These are phyloP conservation scores for Colletotrichum abscissum DNA, from an alignment of 2,329 filamentous ascomycete species.

Conservation along the genomic window DNA sequence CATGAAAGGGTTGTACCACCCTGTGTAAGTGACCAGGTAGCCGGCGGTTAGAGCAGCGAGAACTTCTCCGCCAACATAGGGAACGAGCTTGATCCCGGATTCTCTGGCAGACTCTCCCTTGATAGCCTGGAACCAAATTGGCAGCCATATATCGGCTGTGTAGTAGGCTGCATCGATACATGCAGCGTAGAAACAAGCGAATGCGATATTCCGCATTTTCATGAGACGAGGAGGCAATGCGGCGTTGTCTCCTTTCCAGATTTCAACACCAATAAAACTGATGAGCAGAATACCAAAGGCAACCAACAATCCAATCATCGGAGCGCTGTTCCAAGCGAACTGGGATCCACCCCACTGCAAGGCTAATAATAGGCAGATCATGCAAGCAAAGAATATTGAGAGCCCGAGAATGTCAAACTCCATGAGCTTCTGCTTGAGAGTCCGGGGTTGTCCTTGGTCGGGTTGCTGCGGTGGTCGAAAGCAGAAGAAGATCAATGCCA, in stretches of 20 bases:
- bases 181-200: conserved; percentile 38
- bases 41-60: conserved; percentile 42
- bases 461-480: conserved; percentile 23
- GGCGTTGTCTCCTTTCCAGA: conserved; percentile 46
- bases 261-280: conserved; percentile 46
- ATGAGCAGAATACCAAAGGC: conserved; percentile 44
- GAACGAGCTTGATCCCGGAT: conserved; percentile 47
- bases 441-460: conserved; percentile 27
- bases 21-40: conserved; percentile 42
- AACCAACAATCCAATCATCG: conserved; percentile 48
- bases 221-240: conserved; percentile 48
- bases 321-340: conserved; percentile 46
- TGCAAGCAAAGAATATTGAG: conserved; percentile 37
- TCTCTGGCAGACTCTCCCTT: conserved; percentile 44
- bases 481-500: conserved; percentile 43
- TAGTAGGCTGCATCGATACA: conserved; percentile 41
- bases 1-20: conserved; percentile 51
- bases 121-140: conserved; percentile 49
- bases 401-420: conserved; percentile 40
- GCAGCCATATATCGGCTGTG: conserved; percentile 46
- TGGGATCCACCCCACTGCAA: conserved; percentile 55
- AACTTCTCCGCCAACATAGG: conserved; percentile 43
- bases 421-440: conserved; percentile 27
- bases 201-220: conserved; percentile 43
- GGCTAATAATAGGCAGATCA: conserved; percentile 55